Percentiles rank a stretch among this genome's conserved stretches.
phyloP scores from a whole-genome alignment of 352 stramenopile genomes.

The Phytophthora europaea region DNA sequence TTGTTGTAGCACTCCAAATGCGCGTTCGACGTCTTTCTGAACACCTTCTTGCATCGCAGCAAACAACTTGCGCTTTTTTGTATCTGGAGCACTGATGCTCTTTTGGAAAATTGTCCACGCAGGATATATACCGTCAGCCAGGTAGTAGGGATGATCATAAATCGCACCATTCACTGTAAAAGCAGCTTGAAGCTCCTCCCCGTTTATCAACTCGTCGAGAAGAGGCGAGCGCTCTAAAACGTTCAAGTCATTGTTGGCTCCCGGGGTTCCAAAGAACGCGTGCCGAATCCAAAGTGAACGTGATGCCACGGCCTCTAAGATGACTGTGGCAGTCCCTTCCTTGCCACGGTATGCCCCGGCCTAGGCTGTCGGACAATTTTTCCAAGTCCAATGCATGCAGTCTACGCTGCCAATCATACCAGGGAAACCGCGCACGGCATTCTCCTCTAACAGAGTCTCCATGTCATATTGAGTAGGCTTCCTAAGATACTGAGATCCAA shows the following conservation, averaged over 20 bases:
- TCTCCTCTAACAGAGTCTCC: neutral
- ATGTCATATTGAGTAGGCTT: neutral
- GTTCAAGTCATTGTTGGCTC: conserved; percentile 12
- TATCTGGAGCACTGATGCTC: neutral
- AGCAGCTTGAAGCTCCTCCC: neutral
- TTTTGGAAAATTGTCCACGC: neutral
- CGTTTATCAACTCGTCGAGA: conserved; percentile 3
- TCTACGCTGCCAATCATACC: conserved; percentile 21
- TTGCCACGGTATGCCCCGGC: conserved; percentile 8
- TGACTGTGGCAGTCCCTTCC: neutral
- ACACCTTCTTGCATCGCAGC: neutral
- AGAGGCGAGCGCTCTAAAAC: neutral
- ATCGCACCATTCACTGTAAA: conserved; percentile 3
- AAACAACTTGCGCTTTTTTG: neutral
- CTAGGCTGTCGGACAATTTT: conserved; percentile 19
- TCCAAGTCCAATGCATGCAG: conserved; percentile 14
- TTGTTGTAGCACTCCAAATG: conserved; percentile 1
- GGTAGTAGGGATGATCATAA: conserved; percentile 6
- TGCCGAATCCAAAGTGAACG: conserved; percentile 13
- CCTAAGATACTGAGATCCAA: conserved; percentile 4
- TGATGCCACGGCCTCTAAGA: conserved; percentile 12
- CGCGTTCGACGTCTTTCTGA: neutral
- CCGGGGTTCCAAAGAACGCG: conserved; percentile 11
- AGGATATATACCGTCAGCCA: neutral
- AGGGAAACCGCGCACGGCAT: neutral